These are phyloP conservation scores for Salvia miltiorrhiza DNA, from an alignment of 257 asterid genomes.

Conservation along the genomic window DNA sequence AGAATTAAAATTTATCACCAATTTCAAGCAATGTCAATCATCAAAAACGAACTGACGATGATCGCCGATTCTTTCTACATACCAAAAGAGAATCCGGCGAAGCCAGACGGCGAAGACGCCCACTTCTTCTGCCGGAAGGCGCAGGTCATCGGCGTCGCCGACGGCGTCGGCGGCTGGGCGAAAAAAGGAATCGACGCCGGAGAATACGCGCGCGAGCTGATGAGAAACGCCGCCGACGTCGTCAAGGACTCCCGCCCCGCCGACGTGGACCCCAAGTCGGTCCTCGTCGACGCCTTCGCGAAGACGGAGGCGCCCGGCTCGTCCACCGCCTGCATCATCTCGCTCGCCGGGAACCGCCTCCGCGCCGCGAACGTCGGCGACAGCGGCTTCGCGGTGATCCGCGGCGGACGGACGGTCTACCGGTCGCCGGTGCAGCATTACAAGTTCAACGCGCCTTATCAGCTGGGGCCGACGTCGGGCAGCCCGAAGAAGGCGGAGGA, in stretches of 20 bases:
- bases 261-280: background rate
- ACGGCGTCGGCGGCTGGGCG: slow-evolving; percentile 21
- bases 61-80: background rate
- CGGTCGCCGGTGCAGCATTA: no score
- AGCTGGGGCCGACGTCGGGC: no score
- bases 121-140: slow-evolving; percentile 2
- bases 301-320: background rate
- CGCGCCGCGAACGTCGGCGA: slow-evolving; percentile 20
- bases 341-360: background rate
- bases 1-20: background rate
- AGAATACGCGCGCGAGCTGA: slow-evolving; percentile 2
- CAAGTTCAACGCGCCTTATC: no score
- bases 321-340: slow-evolving; percentile 23
- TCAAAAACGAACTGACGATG: background rate
- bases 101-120: slow-evolving; percentile 19
- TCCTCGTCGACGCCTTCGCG: background rate
- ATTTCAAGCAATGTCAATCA: background rate
- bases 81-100: background rate
- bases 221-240: background rate
- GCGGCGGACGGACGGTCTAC: no score
- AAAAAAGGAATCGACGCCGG: background rate
- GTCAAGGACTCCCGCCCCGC: background rate
- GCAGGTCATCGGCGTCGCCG: slow-evolving; percentile 6
- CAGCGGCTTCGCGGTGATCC: slow-evolving; percentile 15
- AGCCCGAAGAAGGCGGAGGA: no score